These are phyloP conservation scores for Drechslera avenae DNA, from an alignment of 2,329 filamentous ascomycete genomes.

Conservation along the genomic window DNA sequence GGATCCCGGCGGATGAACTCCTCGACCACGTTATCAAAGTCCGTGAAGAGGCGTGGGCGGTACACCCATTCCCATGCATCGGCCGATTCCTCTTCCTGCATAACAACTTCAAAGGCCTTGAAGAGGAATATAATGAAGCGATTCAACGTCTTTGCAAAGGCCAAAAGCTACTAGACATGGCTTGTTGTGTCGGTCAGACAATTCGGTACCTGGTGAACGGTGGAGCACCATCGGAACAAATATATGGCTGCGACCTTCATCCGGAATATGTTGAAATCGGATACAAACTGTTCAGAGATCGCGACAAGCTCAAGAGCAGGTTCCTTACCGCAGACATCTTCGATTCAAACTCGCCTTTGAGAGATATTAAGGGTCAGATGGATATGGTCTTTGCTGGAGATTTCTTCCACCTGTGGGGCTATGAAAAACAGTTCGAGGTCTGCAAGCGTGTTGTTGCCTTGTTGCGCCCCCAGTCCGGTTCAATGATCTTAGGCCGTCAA, in stretches of 20 bases:
- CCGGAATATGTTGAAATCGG: slow-evolving; percentile 60
- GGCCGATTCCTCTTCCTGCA: slow-evolving; percentile 42
- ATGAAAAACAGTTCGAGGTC: slow-evolving; percentile 39
- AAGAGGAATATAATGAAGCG: slow-evolving; percentile 31
- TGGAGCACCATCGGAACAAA: slow-evolving; percentile 47
- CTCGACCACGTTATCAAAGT: slow-evolving; percentile 39
- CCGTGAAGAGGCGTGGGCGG: slow-evolving; percentile 32
- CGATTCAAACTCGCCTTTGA: slow-evolving; percentile 33
- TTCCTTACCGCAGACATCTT: slow-evolving; percentile 61
- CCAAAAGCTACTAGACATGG: slow-evolving; percentile 48
- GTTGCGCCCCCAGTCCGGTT: slow-evolving; percentile 48
- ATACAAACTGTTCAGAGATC: slow-evolving; percentile 46
- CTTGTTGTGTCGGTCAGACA: slow-evolving; percentile 54
- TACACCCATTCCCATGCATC: slow-evolving; percentile 42
- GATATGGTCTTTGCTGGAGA: slow-evolving; percentile 50
- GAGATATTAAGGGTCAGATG: slow-evolving; percentile 35
- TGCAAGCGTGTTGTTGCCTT: slow-evolving; percentile 43
- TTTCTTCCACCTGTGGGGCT: slow-evolving; percentile 52
- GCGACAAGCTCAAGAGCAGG: slow-evolving; percentile 50
- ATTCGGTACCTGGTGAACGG: slow-evolving; percentile 49
- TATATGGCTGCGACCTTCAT: slow-evolving; percentile 49
- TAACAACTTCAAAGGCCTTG: slow-evolving; percentile 24
- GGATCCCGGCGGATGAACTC: slow-evolving; percentile 40
- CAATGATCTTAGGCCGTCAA: slow-evolving; percentile 60
- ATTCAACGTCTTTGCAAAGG: slow-evolving; percentile 34